These are phyloP conservation scores for Coemansia aciculifera DNA, from an alignment of 192 early-diverging fungal species.

Conservation along the genomic window DNA sequence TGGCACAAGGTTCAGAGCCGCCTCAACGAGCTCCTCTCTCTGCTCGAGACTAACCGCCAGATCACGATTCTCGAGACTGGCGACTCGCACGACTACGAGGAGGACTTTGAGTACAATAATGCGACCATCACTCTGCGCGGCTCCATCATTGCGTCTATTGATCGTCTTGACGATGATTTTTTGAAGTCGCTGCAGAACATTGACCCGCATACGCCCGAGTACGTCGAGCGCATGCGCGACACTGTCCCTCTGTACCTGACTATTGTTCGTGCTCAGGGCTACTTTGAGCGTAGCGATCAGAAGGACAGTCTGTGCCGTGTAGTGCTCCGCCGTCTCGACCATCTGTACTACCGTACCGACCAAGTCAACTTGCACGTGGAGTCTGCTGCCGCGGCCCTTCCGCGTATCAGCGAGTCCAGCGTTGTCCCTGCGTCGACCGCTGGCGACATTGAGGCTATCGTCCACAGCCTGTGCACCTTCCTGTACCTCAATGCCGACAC, in stretches of 20 bases:
- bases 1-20: conserved; percentile 78
- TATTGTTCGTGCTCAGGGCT: conserved; percentile 83
- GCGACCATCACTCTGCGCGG: conserved; percentile 73
- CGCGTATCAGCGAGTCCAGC: conserved; percentile 46
- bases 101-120: conserved; percentile 58
- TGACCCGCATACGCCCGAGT: conserved; percentile 97
- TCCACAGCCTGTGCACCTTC: conserved; percentile 82
- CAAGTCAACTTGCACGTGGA: conserved; percentile 71
- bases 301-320: conserved; percentile 68
- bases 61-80: conserved; percentile 70
- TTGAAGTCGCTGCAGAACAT: conserved; percentile 91
- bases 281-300: conserved; percentile 72
- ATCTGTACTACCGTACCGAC: conserved; percentile 98
- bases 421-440: conserved; percentile 45
- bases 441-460: conserved; percentile 62
- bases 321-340: conserved; percentile 87
- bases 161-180: conserved; percentile 97
- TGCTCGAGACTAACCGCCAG: conserved; percentile 74
- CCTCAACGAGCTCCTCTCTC: conserved; percentile 74
- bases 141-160: conserved; percentile 82
- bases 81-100: conserved; percentile 36
- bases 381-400: conserved; percentile 57
- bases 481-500: conserved; percentile 86
- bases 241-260: conserved; percentile 83
- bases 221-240: conserved; percentile 91